A percentile compares a stretch with the other conserved stretches of the same genome.
Evolutionary conservation across 2,329 filamentous ascomycete genomes (phyloP).

Genomic region (Aquanectria penicillioides): DNA sequence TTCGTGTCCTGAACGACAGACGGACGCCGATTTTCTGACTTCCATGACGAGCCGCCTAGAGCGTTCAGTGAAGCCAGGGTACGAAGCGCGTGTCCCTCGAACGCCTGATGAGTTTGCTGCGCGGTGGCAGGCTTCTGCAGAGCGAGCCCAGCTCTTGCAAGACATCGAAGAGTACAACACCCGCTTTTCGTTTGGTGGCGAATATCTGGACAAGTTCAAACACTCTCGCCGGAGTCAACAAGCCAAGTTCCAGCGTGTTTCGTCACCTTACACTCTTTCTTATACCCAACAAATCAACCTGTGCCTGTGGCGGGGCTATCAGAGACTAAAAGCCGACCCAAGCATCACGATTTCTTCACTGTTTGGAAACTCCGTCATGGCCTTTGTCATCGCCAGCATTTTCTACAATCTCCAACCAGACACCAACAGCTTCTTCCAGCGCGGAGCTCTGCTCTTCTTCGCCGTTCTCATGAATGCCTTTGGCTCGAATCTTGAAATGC

Average conservation of each 20-base stretch:
- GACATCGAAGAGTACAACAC: slow-evolving; percentile 45
- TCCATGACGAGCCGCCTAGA: slow-evolving; percentile 54
- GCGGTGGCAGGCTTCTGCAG: slow-evolving; percentile 40
- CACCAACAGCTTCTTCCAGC: slow-evolving; percentile 55
- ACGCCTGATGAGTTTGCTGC: slow-evolving; percentile 49
- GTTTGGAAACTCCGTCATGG: slow-evolving; percentile 56
- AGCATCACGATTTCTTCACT: slow-evolving; percentile 5
- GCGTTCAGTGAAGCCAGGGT: slow-evolving; percentile 43
- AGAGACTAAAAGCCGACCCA: slow-evolving; percentile 47
- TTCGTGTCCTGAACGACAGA: slow-evolving; percentile 67
- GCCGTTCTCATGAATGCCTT: slow-evolving; percentile 62
- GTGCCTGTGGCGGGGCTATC: slow-evolving; percentile 50
- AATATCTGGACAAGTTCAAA: slow-evolving; percentile 24
- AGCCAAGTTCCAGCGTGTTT: slow-evolving; percentile 52
- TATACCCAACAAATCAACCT: slow-evolving; percentile 55
- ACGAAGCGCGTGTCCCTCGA: slow-evolving; percentile 34
- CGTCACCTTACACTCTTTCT: slow-evolving; percentile 59
- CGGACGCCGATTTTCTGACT: slow-evolving; percentile 71
- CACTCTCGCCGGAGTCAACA: slow-evolving; percentile 65
- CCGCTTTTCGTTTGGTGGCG: slow-evolving; percentile 30
- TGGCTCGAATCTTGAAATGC: slow-evolving; percentile 40
- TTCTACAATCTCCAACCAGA: slow-evolving; percentile 57
- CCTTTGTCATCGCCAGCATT: slow-evolving; percentile 57
- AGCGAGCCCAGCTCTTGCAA: not conserved
- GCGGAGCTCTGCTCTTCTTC: slow-evolving; percentile 60